These are phyloP conservation scores for Stenogyne calaminthoides DNA, from an alignment of 305 asterid genomes.

Conservation along the genomic window DNA sequence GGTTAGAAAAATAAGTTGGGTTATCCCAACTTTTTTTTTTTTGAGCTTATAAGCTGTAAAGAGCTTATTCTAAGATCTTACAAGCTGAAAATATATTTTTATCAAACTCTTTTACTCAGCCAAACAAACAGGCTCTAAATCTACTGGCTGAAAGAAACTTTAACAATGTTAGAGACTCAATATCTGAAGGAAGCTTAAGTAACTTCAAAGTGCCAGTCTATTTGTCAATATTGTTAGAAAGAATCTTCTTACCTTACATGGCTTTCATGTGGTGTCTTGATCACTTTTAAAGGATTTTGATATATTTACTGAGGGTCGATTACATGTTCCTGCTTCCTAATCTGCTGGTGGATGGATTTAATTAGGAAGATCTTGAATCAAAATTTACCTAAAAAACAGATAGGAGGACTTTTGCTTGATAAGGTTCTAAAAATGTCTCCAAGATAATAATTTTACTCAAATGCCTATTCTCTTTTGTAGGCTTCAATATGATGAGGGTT, in stretches of 20 bases:
- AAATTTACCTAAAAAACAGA: neutral
- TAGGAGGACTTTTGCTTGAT: neutral
- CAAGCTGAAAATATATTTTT: too few species aligned
- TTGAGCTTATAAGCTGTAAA: too few species aligned
- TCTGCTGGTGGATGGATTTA: conserved; percentile 20
- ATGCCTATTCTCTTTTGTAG: neutral
- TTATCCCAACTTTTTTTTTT: too few species aligned
- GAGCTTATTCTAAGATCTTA: too few species aligned
- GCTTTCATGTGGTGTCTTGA: conserved; percentile 17
- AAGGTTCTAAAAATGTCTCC: conserved; percentile 6
- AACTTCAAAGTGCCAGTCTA: conserved; percentile 1
- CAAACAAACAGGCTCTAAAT: too few species aligned
- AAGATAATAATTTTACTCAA: neutral
- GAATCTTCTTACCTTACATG: conserved; percentile 9
- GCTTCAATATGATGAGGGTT: neutral
- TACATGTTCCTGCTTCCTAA: conserved; percentile 8
- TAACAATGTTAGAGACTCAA: neutral
- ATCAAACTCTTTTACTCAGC: too few species aligned
- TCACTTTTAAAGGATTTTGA: conserved; percentile 9
- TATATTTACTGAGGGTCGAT: conserved; percentile 11
- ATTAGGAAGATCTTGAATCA: conserved; percentile 17
- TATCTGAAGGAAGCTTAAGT: neutral
- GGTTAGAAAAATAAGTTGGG: too few species aligned
- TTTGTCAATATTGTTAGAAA: neutral
- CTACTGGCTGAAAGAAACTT: neutral